Evolutionary conservation across 768 basidiomycete genomes (phyloP).

Genomic region (Rhizopogon salebrosus): DNA sequence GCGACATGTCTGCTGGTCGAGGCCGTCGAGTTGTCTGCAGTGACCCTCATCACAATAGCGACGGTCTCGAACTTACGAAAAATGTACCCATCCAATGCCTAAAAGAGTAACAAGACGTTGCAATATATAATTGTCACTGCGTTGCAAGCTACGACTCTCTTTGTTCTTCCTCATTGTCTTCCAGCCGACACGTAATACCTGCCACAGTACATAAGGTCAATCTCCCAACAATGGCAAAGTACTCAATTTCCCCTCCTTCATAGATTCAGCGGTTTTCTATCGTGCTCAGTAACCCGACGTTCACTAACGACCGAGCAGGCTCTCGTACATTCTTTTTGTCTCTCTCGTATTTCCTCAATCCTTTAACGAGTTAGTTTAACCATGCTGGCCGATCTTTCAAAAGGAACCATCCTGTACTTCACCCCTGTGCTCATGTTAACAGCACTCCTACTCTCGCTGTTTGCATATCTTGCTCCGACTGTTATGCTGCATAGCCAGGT

Average conservation of each 20-base stretch:
- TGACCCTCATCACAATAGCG: background rate
- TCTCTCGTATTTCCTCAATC: background rate
- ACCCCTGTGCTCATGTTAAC: conserved; percentile 63
- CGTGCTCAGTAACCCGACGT: background rate
- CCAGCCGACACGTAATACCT: background rate
- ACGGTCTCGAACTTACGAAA: background rate
- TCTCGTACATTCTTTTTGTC: conserved; percentile 1
- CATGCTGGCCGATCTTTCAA: conserved; percentile 73
- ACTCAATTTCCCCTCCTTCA: background rate
- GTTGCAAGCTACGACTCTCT: background rate
- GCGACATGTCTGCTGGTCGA: background rate
- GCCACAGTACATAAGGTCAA: background rate
- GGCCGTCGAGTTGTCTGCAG: too few species aligned
- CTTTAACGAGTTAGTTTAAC: conserved; percentile 2
- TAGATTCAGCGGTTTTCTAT: background rate
- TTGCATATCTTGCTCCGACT: conserved; percentile 65
- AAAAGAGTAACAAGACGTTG: background rate
- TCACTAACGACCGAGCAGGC: conserved; percentile 1
- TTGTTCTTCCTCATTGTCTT: background rate
- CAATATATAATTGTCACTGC: background rate
- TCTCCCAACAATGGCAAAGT: background rate
- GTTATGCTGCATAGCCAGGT: conserved; percentile 57
- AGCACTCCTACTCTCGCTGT: conserved; percentile 57
- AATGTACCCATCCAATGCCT: background rate
- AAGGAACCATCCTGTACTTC: conserved; percentile 61